Evolutionary conservation across 2,329 filamentous ascomycete genomes (phyloP), one percentile per base, ranked within the genome.

Genomic region (Fonsecaea pedrosoi): DNA sequence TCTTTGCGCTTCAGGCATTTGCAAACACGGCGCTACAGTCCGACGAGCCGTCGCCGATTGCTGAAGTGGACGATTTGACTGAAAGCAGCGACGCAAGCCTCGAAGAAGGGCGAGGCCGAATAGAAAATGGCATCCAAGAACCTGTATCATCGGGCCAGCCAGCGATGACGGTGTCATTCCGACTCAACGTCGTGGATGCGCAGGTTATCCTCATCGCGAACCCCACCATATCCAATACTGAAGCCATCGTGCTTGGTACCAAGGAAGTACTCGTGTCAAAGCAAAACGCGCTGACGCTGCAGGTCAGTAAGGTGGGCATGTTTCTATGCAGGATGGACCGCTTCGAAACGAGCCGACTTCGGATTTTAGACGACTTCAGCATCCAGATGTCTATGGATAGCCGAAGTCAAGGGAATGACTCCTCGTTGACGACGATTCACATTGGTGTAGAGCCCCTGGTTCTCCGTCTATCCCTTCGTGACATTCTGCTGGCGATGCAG

Each of bases 241-340:
- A 99, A 77, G 95, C 95, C 2, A 96, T 99, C 73, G 96, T 99
- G 0, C 84, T 99, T 30, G 92, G 93, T 57, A 96, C 94, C 1
- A 96, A 97, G 76, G 94, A 99, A 77, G 88, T 98, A 12, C 84
- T 98, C 1, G 85, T 98, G 10, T 96, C 94, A 1, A 91, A 96
- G 74, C 96, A 99, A 77, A 92, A 98, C 80, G 92, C 94, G 8
- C 86, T 96, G 72, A 97, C 95, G 0, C 86, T 99, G 75, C 94
- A 99, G 75, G 88, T 99, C 2, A 94, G 92, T 7, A 90, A 98
- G 75, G 87, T 98, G 61, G 95, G 95, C 73, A 99, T 99, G 95
- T 99, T 97, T 77, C 80, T 99, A 37, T 99, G 96, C 76, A 91
- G 95, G 12, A 99, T 99, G 95, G 96, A 99, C 78, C 92, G 89